Evolutionary conservation across 1,284 basidiomycete genomes (phyloP), one percentile per base, ranked within the genome.

Genomic region (Apiotrichum gracile): DNA sequence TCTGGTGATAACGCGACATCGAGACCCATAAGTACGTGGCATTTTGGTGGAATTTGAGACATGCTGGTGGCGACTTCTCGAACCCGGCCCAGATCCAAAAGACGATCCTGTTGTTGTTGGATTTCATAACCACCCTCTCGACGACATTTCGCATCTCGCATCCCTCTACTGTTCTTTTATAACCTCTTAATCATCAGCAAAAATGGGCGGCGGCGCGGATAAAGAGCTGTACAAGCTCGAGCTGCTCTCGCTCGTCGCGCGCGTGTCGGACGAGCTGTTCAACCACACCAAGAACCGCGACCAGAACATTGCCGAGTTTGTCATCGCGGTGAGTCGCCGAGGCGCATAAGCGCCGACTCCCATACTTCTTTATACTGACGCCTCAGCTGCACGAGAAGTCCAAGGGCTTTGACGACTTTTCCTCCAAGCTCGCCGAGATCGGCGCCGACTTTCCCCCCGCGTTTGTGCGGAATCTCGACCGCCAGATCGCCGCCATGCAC

Each of bases 291-390:
- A 77, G 51, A 77, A 87, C 50, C 88, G 86, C 70, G 92, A 97
- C 80, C 93, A 92, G 69, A 87, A 87, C 13, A 80, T 94, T 33
- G 91, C 94, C 25, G 93, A 98, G 78, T 99, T 96, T 76, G 83
- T 97, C 60, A 93, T 99, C 61, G 79, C 83, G 10, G 72, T 74
- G 52, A 54, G 72, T 71, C 17, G 6, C 22, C 5, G 33, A 3
- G 13, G 7, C 4, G 27, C 26, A 34, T 40, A 25, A 7, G 17
- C 12, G 26, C 25, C 27, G 3, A 22, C 2, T 38, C 31, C 24
- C 29, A n/a, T 29, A 7, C 3, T 4, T 29, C 44, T 34, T 42
- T 24, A 34, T 41, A 22, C 56, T 54, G 27, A 57, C 43, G 13
- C 22, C 17, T 3, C 52, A 75, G 67, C 82, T 97, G 49, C 94